phyloP scores from a whole-genome alignment of 257 asterid genomes.

The Penstemon davidsonii region DNA sequence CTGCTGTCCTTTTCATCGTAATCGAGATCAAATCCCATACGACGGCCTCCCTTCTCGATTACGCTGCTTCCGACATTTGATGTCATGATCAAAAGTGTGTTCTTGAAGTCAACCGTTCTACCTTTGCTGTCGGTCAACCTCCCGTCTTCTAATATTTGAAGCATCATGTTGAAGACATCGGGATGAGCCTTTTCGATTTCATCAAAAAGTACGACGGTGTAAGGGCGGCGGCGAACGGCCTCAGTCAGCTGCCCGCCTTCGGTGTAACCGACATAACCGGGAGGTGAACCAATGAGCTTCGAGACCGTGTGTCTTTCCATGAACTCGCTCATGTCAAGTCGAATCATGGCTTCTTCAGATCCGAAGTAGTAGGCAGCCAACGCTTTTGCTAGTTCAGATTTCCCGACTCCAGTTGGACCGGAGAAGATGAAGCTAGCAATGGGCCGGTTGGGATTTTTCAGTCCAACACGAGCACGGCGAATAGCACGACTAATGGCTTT shows the following conservation, averaged over 20 bases:
- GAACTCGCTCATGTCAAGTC: constrained; percentile 93
- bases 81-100: constrained; percentile 82
- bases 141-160: constrained; percentile 87
- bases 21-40: constrained; percentile 63
- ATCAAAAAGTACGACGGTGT: constrained; percentile 69
- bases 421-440: constrained; percentile 86
- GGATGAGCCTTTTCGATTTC: constrained; percentile 89
- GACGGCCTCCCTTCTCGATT: constrained; percentile 63
- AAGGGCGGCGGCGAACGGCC: constrained; percentile 78
- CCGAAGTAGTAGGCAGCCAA: constrained; percentile 83
- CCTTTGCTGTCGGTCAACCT: constrained; percentile 88
- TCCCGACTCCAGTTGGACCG: constrained; percentile 96
- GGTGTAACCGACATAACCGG: constrained; percentile 79
- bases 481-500: constrained; percentile 75
- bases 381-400: constrained; percentile 77
- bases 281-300: constrained; percentile 82
- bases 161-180: constrained; percentile 77
- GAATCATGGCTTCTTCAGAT: constrained; percentile 79
- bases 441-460: constrained; percentile 78
- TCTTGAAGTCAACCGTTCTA: constrained; percentile 74
- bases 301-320: constrained; percentile 90
- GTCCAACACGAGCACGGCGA: constrained; percentile 88
- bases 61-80: constrained; percentile 75
- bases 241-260: constrained; percentile 88
- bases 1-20: constrained; percentile 64